A percentile compares a stretch with the other conserved stretches of the same genome.
phyloP scores from a whole-genome alignment of 495 filamentous ascomycete genomes.

The Podospora pseudopauciseta region DNA sequence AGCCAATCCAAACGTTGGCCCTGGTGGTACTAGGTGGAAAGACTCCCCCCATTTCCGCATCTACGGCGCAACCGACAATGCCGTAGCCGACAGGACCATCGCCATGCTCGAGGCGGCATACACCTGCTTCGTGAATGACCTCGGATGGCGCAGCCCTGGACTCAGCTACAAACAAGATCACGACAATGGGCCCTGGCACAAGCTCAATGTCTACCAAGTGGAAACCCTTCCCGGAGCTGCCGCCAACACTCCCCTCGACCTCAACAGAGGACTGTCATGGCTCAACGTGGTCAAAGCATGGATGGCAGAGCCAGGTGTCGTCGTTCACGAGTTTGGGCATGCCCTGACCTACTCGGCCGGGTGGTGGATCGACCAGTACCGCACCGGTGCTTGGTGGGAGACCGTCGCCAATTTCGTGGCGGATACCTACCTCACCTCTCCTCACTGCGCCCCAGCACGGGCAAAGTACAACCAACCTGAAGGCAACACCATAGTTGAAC shows the following conservation, averaged over 20 bases:
- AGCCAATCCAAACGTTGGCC: constrained; percentile 39
- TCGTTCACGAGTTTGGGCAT: constrained; percentile 47
- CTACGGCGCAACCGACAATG: constrained; percentile 31
- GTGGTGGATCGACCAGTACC: constrained; percentile 42
- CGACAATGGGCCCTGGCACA: constrained; percentile 40
- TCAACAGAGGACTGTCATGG: constrained; percentile 33
- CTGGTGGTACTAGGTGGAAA: constrained; percentile 30
- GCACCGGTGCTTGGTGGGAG: constrained; percentile 49
- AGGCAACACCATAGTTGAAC: constrained; percentile 40
- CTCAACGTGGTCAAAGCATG: constrained; percentile 42
- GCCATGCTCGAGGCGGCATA: constrained; percentile 43
- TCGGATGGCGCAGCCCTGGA: constrained; percentile 43
- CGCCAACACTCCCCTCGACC: constrained; percentile 38
- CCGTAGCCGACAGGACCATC: constrained; percentile 30
- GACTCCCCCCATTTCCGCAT: constrained; percentile 47
- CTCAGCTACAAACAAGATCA: constrained; percentile 36
- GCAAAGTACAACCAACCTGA: constrained; percentile 28
- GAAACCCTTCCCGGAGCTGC: constrained; percentile 36
- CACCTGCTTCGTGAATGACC: constrained; percentile 39
- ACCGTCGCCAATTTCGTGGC: constrained; percentile 46
- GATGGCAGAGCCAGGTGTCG: constrained; percentile 37
- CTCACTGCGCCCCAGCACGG: constrained; percentile 33
- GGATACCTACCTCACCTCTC: constrained; percentile 42
- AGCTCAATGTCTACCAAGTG: constrained; percentile 44
- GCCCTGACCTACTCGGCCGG: constrained; percentile 40